phyloP scores from a whole-genome alignment of 805 yeast species.

The Ogataea polymorpha region DNA sequence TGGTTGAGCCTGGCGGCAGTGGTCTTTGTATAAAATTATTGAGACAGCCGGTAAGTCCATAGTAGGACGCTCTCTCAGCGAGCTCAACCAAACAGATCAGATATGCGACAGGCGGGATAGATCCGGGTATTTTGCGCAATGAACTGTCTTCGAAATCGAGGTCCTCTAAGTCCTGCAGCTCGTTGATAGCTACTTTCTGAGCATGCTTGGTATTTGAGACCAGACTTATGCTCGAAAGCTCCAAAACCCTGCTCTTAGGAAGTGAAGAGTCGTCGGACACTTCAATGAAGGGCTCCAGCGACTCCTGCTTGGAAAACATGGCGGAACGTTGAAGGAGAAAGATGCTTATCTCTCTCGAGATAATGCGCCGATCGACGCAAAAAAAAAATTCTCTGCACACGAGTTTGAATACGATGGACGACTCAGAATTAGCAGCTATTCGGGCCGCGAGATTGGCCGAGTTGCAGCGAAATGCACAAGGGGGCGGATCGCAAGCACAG shows the following conservation, averaged over 20 bases:
- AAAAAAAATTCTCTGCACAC: conserved; percentile 4
- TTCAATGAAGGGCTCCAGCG: conserved; percentile 1
- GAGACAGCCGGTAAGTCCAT: conserved; percentile 45
- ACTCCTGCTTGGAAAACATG: neutral
- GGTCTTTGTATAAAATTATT: conserved; percentile 51
- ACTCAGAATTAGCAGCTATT: conserved; percentile 81
- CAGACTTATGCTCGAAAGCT: too few relatives aligned
- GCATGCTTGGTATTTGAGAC: neutral
- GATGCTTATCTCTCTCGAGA: conserved; percentile 4
- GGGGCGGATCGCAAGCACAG: conserved; percentile 19
- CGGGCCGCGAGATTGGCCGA: conserved; percentile 91
- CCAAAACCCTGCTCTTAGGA: too few relatives aligned
- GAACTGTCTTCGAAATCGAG: conserved; percentile 1
- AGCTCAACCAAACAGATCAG: conserved; percentile 40
- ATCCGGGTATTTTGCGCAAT: conserved; percentile 24
- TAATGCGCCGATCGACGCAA: conserved; percentile 15
- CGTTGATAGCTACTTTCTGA: neutral
- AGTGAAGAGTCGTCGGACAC: too few relatives aligned
- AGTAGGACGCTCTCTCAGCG: conserved; percentile 55
- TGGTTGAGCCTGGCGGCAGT: conserved; percentile 42
- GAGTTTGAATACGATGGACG: conserved; percentile 56
- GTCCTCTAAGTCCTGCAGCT: conserved; percentile 4
- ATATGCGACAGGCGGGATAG: conserved; percentile 25
- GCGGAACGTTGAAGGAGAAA: neutral
- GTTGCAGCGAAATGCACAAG: conserved; percentile 57